Conservation (phyloP, 2,329 filamentous ascomycete species). For the Exophiala lecanii-corni region DNA sequence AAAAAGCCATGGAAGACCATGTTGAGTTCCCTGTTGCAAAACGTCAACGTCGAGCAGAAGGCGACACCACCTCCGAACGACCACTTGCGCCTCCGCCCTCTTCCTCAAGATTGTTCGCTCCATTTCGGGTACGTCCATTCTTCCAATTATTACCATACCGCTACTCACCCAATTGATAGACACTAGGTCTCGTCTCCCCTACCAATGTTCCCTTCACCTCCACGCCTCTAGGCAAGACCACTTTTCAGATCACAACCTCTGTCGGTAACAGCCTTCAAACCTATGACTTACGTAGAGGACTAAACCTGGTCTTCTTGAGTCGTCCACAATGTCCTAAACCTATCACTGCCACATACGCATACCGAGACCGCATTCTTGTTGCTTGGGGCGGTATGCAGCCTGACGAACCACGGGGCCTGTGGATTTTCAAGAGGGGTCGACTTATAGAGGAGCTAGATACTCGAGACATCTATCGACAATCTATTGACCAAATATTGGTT, state of each 20-base stretch:
- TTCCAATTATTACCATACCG: background rate
- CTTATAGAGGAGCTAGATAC: conserved; percentile 70
- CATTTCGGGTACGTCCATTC: conserved; percentile 67
- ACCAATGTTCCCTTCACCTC: conserved; percentile 86
- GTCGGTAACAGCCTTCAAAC: conserved; percentile 88
- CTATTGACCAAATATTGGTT: conserved; percentile 72
- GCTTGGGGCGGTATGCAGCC: conserved; percentile 69
- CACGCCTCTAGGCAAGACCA: conserved; percentile 83
- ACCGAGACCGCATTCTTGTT: conserved; percentile 82
- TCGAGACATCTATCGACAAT: conserved; percentile 55
- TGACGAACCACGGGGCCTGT: conserved; percentile 63
- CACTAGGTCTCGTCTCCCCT: conserved; percentile 86
- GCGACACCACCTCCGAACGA: conserved; percentile 18
- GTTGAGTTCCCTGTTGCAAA: conserved; percentile 62
- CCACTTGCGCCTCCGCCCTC: conserved; percentile 39
- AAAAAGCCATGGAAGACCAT: conserved; percentile 20
- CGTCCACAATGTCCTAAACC: conserved; percentile 78
- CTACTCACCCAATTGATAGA: too few species aligned
- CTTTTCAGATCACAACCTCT: conserved; percentile 95
- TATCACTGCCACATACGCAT: conserved; percentile 82
- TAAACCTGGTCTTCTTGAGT: conserved; percentile 91
- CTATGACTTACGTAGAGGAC: conserved; percentile 83
- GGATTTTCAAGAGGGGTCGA: conserved; percentile 89
- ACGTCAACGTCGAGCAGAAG: conserved; percentile 63
- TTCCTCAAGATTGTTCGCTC: conserved; percentile 78